Evolutionary conservation across 148 eudicot genomes (phyloP).

Genomic region (Diospyros lotus): DNA sequence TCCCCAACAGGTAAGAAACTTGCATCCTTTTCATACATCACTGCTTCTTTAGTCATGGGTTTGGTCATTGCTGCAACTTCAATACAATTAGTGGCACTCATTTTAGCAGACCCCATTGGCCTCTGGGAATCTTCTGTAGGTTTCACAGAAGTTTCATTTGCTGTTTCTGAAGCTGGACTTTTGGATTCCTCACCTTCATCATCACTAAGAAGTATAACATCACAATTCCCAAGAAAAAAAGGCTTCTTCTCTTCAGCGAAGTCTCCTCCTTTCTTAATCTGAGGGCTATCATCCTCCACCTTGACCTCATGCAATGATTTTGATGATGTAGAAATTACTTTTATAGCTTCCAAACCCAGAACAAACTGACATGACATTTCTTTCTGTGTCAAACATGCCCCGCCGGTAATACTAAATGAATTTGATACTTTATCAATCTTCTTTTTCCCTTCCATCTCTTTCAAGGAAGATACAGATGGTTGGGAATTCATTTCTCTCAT

Average conservation of each 20-base stretch:
- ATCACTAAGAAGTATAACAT: slow-evolving; percentile 80
- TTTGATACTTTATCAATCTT: slow-evolving; percentile 17
- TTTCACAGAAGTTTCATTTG: slow-evolving; percentile 22
- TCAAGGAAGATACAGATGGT: slow-evolving; percentile 10
- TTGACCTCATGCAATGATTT: slow-evolving; percentile 27
- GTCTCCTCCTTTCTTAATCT: slow-evolving; percentile 29
- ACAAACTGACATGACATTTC: slow-evolving; percentile 32
- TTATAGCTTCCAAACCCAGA: slow-evolving; percentile 36
- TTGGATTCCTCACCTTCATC: slow-evolving; percentile 66
- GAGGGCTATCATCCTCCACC: slow-evolving; percentile 10
- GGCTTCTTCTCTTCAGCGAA: slow-evolving; percentile 28
- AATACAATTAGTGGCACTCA: slow-evolving; percentile 26
- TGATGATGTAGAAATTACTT: slow-evolving; percentile 22
- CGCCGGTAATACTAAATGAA: slow-evolving; percentile 23
- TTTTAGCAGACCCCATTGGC: slow-evolving; percentile 21
- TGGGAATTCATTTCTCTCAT: slow-evolving; percentile 20
- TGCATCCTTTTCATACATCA: slow-evolving; percentile 35
- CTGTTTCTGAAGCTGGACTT: slow-evolving; percentile 19
- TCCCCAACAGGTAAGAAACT: slow-evolving; percentile 27
- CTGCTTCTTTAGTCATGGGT: slow-evolving; percentile 30
- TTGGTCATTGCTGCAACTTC: slow-evolving; percentile 7
- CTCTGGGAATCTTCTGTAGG: slow-evolving; percentile 15
- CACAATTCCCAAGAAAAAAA: slow-evolving; percentile 29
- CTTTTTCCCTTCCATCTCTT: slow-evolving; percentile 29
- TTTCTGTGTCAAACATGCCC: slow-evolving; percentile 20